These are phyloP conservation scores for Astrocystis sublimbata DNA, from an alignment of 495 filamentous ascomycete genomes.

Conservation along the genomic window DNA sequence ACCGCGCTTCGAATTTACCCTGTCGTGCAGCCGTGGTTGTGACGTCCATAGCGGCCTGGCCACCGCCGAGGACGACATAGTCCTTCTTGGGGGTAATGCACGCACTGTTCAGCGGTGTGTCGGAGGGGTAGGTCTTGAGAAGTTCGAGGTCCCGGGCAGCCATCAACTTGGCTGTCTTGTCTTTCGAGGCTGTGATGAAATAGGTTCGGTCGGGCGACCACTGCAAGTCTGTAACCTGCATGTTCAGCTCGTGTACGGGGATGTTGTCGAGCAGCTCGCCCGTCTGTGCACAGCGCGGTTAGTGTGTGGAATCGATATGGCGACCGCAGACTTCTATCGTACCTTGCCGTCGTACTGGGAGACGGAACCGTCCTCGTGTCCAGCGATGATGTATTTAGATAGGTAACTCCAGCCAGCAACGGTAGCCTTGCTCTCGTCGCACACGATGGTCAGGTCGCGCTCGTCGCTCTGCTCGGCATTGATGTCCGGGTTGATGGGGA, in stretches of 20 bases:
- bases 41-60: conserved; percentile 98
- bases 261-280: conserved; percentile 80
- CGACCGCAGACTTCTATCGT: conserved; percentile 14
- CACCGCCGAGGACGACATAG: conserved; percentile 94
- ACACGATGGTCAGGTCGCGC: conserved; percentile 79
- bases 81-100: conserved; percentile 92
- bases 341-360: conserved; percentile 96
- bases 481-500: conserved; percentile 79
- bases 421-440: conserved; percentile 91
- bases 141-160: conserved; percentile 80
- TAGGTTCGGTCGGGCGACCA: conserved; percentile 92
- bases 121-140: conserved; percentile 86
- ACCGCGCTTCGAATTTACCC: conserved; percentile 97
- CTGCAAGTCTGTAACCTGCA: conserved; percentile 88
- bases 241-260: conserved; percentile 78
- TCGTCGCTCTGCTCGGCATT: conserved; percentile 82
- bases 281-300: conserved; percentile 50
- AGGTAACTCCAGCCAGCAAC: conserved; percentile 95
- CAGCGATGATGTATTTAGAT: conserved; percentile 91
- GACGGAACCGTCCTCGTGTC: conserved; percentile 92
- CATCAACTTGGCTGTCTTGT: conserved; percentile 90
- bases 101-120: conserved; percentile 96
- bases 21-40: conserved; percentile 92
- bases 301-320: conserved; percentile 3
- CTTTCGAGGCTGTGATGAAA: conserved; percentile 96